Conservation (phyloP, 441 rosid genomes). For the Hura crepitans region DNA sequence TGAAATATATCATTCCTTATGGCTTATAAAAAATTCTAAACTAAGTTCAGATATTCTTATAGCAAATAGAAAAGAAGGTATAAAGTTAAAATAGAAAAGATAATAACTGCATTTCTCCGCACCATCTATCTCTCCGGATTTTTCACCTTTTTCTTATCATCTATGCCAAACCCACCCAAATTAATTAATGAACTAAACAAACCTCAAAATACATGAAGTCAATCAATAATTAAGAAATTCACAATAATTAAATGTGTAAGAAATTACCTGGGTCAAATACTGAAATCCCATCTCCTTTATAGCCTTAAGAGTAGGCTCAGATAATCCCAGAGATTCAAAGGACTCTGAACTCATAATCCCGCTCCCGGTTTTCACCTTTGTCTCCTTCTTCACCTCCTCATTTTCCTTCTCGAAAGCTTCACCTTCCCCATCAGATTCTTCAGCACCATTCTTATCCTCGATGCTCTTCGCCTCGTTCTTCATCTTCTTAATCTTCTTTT, state of each 20-base stretch:
- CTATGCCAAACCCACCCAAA: no score
- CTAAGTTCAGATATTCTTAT: background rate
- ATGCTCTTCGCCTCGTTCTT: conserved; percentile 11
- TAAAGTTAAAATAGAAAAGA: background rate
- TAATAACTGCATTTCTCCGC: background rate
- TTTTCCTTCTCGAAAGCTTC: conserved; percentile 26
- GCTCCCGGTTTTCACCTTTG: conserved; percentile 33
- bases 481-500: conserved; percentile 29
- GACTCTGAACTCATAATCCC: conserved; percentile 79
- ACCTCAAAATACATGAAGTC: background rate
- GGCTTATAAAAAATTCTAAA: background rate
- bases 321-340: conserved; percentile 64
- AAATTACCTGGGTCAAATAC: conserved; percentile 71
- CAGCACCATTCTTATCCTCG: conserved; percentile 14
- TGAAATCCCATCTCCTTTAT: conserved; percentile 75
- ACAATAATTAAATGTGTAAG: background rate
- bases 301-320: conserved; percentile 60
- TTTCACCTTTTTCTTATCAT: no score
- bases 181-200: background rate
- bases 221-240: background rate
- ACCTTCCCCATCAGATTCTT: conserved; percentile 24
- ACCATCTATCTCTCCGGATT: no score
- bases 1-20: no score
- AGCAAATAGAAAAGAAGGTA: background rate
- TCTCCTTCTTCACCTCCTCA: conserved; percentile 29